Percentiles rank a stretch among this genome's conserved stretches.
These are phyloP conservation scores for Solanum clarkiae DNA, from an alignment of 257 asterid species.

Conservation along the genomic window DNA sequence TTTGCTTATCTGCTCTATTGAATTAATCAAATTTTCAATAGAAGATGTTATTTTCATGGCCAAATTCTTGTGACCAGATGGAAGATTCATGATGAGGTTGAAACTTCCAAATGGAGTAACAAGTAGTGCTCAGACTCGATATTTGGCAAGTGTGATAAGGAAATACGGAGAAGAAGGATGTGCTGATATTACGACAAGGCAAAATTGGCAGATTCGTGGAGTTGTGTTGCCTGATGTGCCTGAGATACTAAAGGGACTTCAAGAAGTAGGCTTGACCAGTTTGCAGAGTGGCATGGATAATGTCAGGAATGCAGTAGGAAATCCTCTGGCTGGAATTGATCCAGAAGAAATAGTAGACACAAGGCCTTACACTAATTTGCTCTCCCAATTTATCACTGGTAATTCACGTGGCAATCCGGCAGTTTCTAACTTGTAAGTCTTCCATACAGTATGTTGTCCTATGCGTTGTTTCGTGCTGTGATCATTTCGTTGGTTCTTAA, in stretches of 20 bases:
- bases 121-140: conserved; percentile 77
- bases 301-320: conserved; percentile 92
- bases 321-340: conserved; percentile 94
- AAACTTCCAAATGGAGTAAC: conserved; percentile 97
- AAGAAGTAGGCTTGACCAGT: conserved; percentile 81
- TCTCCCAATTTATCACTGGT: conserved; percentile 73
- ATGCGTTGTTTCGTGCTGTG: not conserved
- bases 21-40: not conserved
- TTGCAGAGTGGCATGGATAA: conserved; percentile 99
- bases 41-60: not conserved
- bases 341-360: conserved; percentile 86
- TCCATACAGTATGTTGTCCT: not conserved
- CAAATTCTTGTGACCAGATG: conserved; percentile 34
- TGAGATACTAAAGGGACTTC: conserved; percentile 68
- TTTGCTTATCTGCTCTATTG: not conserved
- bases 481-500: not conserved
- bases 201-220: conserved; percentile 96
- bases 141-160: conserved; percentile 61
- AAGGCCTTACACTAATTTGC: conserved; percentile 67
- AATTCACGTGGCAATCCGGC: conserved; percentile 77
- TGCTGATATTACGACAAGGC: conserved; percentile 89
- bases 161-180: conserved; percentile 86
- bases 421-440: conserved; percentile 75
- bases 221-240: conserved; percentile 83
- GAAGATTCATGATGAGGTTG: conserved; percentile 93